Percentiles rank a stretch among this genome's conserved stretches.
phyloP scores from a whole-genome alignment of 306 rosid genomes.

The Senna tora region DNA sequence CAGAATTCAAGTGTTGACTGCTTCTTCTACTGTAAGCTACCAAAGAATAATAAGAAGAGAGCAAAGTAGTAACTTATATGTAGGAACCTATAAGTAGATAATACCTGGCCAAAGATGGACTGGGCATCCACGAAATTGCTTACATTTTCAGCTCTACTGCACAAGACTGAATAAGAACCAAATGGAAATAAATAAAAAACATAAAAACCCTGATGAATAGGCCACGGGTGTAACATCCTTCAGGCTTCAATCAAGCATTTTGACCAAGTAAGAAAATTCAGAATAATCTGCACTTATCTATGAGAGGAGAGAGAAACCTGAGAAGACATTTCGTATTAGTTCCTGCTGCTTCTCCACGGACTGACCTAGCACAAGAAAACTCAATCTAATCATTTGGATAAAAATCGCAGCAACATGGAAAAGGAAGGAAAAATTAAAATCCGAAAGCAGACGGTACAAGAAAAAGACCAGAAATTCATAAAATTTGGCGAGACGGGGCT shows the following conservation, averaged over 20 bases:
- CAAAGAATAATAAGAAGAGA: background rate
- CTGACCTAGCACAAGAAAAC: slow-evolving; percentile 54
- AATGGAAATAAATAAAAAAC: slow-evolving; percentile 12
- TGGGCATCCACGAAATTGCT: slow-evolving; percentile 89
- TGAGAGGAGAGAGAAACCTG: slow-evolving; percentile 55
- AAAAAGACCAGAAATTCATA: slow-evolving; percentile 73
- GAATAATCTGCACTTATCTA: background rate
- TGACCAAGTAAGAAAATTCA: background rate
- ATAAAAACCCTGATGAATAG: background rate
- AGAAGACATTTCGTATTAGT: slow-evolving; percentile 77
- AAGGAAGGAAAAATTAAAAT: background rate
- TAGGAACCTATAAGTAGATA: slow-evolving; percentile 16
- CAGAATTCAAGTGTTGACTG: slow-evolving; percentile 8
- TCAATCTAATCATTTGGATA: slow-evolving; percentile 7
- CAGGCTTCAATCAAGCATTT: background rate
- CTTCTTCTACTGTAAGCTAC: slow-evolving; percentile 14
- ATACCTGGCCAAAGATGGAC: slow-evolving; percentile 85
- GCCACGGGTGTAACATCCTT: background rate
- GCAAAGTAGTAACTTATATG: slow-evolving; percentile 1
- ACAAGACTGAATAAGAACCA: slow-evolving; percentile 57
- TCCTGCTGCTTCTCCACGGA: slow-evolving; percentile 89
- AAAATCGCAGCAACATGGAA: slow-evolving; percentile 4
- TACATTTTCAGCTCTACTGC: slow-evolving; percentile 87
- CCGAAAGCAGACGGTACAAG: background rate
- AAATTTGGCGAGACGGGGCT: slow-evolving; percentile 89